Conservation (phyloP, 495 filamentous ascomycete genomes). For the Aspergillus cristatus region DNA sequence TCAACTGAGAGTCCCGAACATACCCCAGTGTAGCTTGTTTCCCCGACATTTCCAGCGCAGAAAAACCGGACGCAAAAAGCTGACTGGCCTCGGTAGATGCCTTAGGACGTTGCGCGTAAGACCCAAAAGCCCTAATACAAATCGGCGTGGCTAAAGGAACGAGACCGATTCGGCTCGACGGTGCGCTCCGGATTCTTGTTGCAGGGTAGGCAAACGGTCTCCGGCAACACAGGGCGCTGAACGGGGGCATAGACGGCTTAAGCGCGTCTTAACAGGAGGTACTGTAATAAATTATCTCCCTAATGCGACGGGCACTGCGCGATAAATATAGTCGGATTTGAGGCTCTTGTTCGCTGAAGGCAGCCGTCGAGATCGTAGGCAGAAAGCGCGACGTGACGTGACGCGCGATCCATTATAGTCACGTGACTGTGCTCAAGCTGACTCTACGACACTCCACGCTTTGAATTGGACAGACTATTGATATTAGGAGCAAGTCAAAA, state of each 20-base stretch:
- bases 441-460: no score
- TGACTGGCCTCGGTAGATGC: not conserved
- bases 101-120: not conserved
- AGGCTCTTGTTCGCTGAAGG: slow-evolving; percentile 3
- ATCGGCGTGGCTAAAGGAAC: not conserved
- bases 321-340: not conserved
- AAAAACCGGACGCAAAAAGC: not conserved
- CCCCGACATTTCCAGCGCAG: slow-evolving; percentile 23
- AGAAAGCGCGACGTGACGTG: slow-evolving; percentile 27
- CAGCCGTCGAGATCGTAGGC: slow-evolving; percentile 11
- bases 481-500: no score
- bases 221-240: slow-evolving; percentile 9
- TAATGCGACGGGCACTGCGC: not conserved
- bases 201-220: slow-evolving; percentile 8
- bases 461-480: no score
- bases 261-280: not conserved
- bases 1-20: slow-evolving; percentile 70
- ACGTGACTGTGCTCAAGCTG: slow-evolving; percentile 14
- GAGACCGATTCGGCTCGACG: not conserved
- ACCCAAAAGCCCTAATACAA: not conserved
- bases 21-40: slow-evolving; percentile 95
- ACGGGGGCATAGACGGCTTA: slow-evolving; percentile 22
- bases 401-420: slow-evolving; percentile 24
- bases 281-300: no score
- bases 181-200: not conserved